Base-by-base conservation (phyloP, 257 asterid genomes). In the Solanum dulcamara region DNA sequence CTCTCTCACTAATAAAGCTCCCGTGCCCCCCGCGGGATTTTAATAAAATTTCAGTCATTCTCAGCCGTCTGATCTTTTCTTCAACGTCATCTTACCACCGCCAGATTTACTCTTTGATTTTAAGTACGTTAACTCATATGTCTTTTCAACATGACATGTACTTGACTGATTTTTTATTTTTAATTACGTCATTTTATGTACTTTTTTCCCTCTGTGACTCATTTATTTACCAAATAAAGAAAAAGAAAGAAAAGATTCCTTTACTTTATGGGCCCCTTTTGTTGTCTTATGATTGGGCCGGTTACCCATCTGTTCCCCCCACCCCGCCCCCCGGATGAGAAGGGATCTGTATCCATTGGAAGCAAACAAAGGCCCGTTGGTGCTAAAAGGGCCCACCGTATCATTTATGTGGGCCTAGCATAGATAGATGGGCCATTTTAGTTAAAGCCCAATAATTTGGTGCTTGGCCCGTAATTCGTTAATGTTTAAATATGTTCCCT, bases 21-120 rank as follows among this genome's bases (percentile, higher is more conserved):
- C 97, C 97, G 97, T 93, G 89, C 87, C 75, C 24, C 90, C 88
- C 96, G 97, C 94, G 96, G 97, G 97, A 68, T 86, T 88, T 84
- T 87, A 89, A 83, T 71, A 18, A 51, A 70, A 5, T 40, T 4
- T 48, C 53, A 40, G 88, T 84, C 86, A 22, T 20, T 53, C 17
- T 88, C 89, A 86, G 26, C 87, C 80, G 86, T 86, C 90, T 5
- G 70, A 84, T 86, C 77, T 40, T 57, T 86, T 87, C 55, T 38
- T 83, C 72, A 82, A 77, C 85, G 90, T 88, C 90, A 88, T 66
- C 81, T 59, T 30, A 13, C 33, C 37, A 84, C 77, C 55, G 48
- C 57, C 83, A 62, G 83, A 70, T 83, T 42, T 15, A 60, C 77
- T 28, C 42, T 30, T 28, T 53, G 9, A 44, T 33, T 32, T 80